Evolutionary conservation across 1,284 basidiomycete genomes (phyloP).

Genomic region (Anthracocystis walkeri): DNA sequence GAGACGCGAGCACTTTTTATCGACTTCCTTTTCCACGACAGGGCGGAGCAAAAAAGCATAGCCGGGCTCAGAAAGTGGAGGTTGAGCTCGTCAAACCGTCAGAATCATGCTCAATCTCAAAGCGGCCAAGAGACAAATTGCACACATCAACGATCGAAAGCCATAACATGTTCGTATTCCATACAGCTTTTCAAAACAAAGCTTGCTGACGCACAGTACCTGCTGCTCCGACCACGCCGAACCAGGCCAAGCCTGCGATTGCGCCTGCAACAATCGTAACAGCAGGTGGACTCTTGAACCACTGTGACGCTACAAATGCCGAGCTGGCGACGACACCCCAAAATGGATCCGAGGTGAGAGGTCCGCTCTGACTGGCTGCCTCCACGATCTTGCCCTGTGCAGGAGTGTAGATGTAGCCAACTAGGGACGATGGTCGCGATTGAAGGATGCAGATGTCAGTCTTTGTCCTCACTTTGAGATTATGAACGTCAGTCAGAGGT

Average conservation of each 20-base stretch:
- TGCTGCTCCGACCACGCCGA: conserved; percentile 65
- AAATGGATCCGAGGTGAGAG: conserved; percentile 71
- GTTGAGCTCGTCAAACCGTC: neutral
- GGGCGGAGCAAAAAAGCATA: conserved; percentile 9
- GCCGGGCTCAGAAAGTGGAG: conserved; percentile 12
- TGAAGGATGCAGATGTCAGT: conserved; percentile 3
- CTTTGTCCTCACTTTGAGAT: neutral
- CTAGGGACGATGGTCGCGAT: conserved; percentile 19
- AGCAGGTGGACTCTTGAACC: conserved; percentile 70
- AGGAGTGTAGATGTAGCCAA: conserved; percentile 64
- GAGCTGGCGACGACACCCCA: conserved; percentile 71
- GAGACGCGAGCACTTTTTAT: too few species aligned
- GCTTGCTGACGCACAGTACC: conserved; percentile 43
- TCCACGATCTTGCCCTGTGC: conserved; percentile 54
- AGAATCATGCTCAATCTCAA: neutral
- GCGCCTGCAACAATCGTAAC: conserved; percentile 70
- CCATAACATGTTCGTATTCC: neutral
- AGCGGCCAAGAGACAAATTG: neutral
- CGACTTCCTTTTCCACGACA: neutral
- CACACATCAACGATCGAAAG: neutral
- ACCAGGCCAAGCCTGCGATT: conserved; percentile 71
- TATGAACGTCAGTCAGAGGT: neutral
- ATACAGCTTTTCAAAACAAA: conserved; percentile 22
- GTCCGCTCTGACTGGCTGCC: conserved; percentile 61
- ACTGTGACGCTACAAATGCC: conserved; percentile 56